A percentile compares a stretch with the other conserved stretches of the same genome.
Evolutionary conservation across 129 eudicot genomes (phyloP).

Genomic region (Saposhnikovia divaricata): DNA sequence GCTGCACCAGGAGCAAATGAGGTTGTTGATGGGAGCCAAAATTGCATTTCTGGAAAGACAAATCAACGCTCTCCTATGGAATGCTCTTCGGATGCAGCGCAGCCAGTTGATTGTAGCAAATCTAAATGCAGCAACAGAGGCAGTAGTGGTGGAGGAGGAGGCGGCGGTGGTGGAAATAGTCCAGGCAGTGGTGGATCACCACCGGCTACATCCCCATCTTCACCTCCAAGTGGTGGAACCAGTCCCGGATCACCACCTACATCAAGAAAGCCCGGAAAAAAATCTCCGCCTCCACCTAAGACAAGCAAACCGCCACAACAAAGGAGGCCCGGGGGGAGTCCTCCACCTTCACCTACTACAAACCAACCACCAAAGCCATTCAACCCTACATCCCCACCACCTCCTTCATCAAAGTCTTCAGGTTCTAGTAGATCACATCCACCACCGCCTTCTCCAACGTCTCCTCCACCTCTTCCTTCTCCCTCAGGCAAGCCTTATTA

Average conservation of each 20-base stretch:
- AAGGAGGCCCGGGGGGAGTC: conserved; percentile 16
- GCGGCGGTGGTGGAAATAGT: conserved; percentile 4
- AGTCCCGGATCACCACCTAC: not conserved
- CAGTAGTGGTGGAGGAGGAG: not conserved
- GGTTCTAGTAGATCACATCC: conserved; percentile 39
- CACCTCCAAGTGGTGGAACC: conserved; percentile 5
- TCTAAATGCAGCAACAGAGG: conserved; percentile 32
- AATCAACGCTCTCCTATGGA: conserved; percentile 47
- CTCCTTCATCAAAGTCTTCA: conserved; percentile 39
- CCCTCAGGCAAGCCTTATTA: not conserved
- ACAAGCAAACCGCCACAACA: conserved; percentile 5
- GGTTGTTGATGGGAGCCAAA: conserved; percentile 42
- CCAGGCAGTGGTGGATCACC: conserved; percentile 8
- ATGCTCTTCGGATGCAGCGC: conserved; percentile 55
- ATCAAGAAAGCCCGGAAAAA: not conserved
- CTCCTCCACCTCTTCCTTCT: conserved; percentile 7
- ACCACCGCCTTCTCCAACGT: conserved; percentile 38
- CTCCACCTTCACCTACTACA: conserved; percentile 32
- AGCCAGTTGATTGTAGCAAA: conserved; percentile 62
- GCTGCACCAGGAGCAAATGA: conserved; percentile 30
- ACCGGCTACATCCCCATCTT: conserved; percentile 3
- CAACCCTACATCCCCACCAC: conserved; percentile 26
- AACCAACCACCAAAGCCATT: conserved; percentile 19
- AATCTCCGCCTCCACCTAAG: conserved; percentile 6
- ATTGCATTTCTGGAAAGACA: conserved; percentile 50